Evolutionary conservation across 176 grass and related monocot genomes (phyloP), one percentile per base, ranked within the genome.

Genomic region (Cenchrus americanus): DNA sequence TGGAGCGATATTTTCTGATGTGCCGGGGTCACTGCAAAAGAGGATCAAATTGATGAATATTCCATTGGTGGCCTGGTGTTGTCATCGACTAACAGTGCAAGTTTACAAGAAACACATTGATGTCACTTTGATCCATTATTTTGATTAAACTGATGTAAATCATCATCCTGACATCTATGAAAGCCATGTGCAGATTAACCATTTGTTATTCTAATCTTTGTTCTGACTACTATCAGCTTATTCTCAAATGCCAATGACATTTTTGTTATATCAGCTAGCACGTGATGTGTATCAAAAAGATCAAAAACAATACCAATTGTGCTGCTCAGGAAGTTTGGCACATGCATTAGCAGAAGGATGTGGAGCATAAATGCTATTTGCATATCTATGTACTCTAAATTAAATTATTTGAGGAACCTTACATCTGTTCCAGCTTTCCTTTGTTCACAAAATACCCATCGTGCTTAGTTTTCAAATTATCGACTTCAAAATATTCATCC

Each of bases 401-500:
- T 42, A 79, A 22, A 81, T 18, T 83, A 78, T 66, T 78, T 83
- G 41, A 54, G 66, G 27, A 85, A 86, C 22, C 93, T 94, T 94
- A 99, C 97, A 96, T 91, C 53, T 96, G 97, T 87, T 99, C 97
- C 80, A 99, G 70, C 63, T 94, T 93, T 47, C 97, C 97, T 89
- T 99, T 99, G 76, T 99, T 99, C 58, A 99, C 91, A 94, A 99
- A 99, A 89, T 96, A 99, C 8, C 97, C 97, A 87, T 86, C 88
- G 14, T 99, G 97, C 78, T 99, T 99, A 58, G 97, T 99, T 71
- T 63, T 87, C 91, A 99, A 91, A 90, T 99, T 99, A 85, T 99
- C 93, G 9, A 95, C 93, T 89, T 99, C 91, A 80, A 99, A 99
- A 91, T 99, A 99, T 73, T 96, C 97, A 92, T 99, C 97, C 97